These are phyloP conservation scores for Oryza punctata DNA, from an alignment of 176 grass and related monocot species.

Conservation along the genomic window DNA sequence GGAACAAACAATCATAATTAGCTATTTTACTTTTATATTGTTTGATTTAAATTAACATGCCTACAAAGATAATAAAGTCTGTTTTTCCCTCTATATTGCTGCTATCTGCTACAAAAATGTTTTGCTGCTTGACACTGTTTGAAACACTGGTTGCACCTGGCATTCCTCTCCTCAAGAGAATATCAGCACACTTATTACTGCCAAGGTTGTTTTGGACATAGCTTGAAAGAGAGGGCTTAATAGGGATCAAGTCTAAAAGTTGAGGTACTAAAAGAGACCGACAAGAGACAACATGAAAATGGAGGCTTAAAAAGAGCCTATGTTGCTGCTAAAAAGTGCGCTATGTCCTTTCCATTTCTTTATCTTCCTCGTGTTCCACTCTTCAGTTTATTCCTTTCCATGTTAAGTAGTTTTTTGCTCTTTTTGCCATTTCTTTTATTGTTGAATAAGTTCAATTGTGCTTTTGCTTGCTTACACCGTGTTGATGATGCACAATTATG, in stretches of 20 bases:
- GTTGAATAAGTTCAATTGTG: background rate
- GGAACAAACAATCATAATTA: background rate
- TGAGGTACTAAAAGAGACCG: background rate
- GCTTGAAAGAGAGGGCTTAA: constrained; percentile 4
- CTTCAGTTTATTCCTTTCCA: background rate
- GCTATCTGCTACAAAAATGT: background rate
- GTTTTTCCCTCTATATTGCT: background rate
- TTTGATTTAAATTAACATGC: background rate
- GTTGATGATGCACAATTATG: constrained; percentile 1
- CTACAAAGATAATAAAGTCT: background rate
- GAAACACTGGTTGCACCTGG: background rate
- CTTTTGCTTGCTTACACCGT: background rate
- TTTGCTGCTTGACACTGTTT: background rate
- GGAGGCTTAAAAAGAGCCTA: background rate
- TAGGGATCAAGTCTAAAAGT: background rate
- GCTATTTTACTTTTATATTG: background rate
- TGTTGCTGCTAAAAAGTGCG: background rate
- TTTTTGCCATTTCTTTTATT: constrained; percentile 10
- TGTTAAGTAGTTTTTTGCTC: background rate
- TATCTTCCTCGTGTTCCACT: background rate
- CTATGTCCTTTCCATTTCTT: background rate
- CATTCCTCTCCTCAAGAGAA: background rate
- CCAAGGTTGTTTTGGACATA: background rate
- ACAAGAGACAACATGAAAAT: background rate
- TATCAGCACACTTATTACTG: background rate